These are phyloP conservation scores for Russula foetens DNA, from an alignment of 768 basidiomycete genomes.

Conservation along the genomic window DNA sequence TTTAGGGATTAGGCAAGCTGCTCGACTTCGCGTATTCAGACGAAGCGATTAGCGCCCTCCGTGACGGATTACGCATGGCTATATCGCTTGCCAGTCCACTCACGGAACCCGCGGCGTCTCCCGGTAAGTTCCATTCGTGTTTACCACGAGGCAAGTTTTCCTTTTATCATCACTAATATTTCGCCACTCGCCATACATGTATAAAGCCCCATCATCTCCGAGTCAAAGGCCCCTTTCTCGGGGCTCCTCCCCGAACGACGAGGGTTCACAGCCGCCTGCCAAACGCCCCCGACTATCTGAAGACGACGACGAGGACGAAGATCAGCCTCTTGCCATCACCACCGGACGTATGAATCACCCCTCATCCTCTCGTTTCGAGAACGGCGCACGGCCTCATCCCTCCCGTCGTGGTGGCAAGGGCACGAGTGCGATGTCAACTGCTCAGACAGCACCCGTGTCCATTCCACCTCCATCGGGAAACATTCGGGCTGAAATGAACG, in stretches of 20 bases:
- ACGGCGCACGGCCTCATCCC: slow-evolving; percentile 24
- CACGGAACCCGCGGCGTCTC: slow-evolving; percentile 39
- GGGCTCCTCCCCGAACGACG: slow-evolving; percentile 39
- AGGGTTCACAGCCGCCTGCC: slow-evolving; percentile 46
- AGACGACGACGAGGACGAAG: slow-evolving; percentile 21
- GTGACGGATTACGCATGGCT: slow-evolving; percentile 58
- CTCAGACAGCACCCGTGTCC: slow-evolving; percentile 45
- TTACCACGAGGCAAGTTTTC: slow-evolving; percentile 19
- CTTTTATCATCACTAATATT: slow-evolving; percentile 18
- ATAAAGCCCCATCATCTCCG: slow-evolving; percentile 27
- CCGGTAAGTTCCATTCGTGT: slow-evolving; percentile 34
- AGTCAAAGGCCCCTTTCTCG: slow-evolving; percentile 19
- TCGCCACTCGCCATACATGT: slow-evolving; percentile 14
- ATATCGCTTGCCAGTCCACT: slow-evolving; percentile 43
- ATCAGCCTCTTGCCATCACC: slow-evolving; percentile 27
- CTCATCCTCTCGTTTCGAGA: slow-evolving; percentile 11
- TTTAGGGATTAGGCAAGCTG: slow-evolving; percentile 64
- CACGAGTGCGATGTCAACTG: slow-evolving; percentile 49
- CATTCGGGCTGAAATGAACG: slow-evolving; percentile 32
- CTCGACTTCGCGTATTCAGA: slow-evolving; percentile 76
- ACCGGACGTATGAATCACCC: slow-evolving; percentile 25
- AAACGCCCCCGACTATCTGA: slow-evolving; percentile 23
- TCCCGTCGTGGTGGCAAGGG: slow-evolving; percentile 48
- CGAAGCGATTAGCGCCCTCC: slow-evolving; percentile 57
- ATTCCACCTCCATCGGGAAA: slow-evolving; percentile 34